phyloP scores from a whole-genome alignment of 2,329 filamentous ascomycete species.

The Penicillium crustosum region DNA sequence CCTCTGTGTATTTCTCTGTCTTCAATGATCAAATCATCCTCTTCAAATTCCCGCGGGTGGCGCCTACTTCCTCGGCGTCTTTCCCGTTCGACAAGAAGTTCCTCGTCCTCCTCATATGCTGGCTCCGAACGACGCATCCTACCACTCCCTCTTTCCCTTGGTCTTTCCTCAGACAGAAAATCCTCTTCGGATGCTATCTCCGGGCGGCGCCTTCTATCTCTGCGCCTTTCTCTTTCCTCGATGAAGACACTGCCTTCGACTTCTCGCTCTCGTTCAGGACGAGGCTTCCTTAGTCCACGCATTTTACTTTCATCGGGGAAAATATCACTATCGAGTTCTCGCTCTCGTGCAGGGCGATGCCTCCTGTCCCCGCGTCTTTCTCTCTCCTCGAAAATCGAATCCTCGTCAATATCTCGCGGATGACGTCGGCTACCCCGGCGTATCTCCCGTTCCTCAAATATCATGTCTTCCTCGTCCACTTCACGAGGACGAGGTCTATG shows the following conservation, averaged over 20 bases:
- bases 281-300: constrained; percentile 2
- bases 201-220: constrained; percentile 13
- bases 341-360: neutral
- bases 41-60: neutral
- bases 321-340: constrained; percentile 31
- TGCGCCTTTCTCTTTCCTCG: neutral
- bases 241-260: constrained; percentile 17
- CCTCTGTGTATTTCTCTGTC: constrained; percentile 6
- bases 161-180: constrained; percentile 22
- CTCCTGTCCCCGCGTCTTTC: neutral
- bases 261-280: constrained; percentile 1
- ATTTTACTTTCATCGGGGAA: constrained; percentile 27
- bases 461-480: constrained; percentile 34
- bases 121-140: constrained; percentile 15
- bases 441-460: constrained; percentile 14
- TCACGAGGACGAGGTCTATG: constrained; percentile 17
- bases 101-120: constrained; percentile 15
- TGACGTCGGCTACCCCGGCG: constrained; percentile 2
- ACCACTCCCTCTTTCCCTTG: neutral
- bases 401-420: constrained; percentile 7
- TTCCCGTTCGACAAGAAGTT: neutral
- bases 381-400: constrained; percentile 1
- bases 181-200: constrained; percentile 26
- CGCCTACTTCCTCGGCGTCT: neutral
- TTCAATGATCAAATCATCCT: neutral